Evolutionary conservation across 257 asterid species (phyloP), one percentile per base, ranked within the genome.

Genomic region (Penstemon barbatus): DNA sequence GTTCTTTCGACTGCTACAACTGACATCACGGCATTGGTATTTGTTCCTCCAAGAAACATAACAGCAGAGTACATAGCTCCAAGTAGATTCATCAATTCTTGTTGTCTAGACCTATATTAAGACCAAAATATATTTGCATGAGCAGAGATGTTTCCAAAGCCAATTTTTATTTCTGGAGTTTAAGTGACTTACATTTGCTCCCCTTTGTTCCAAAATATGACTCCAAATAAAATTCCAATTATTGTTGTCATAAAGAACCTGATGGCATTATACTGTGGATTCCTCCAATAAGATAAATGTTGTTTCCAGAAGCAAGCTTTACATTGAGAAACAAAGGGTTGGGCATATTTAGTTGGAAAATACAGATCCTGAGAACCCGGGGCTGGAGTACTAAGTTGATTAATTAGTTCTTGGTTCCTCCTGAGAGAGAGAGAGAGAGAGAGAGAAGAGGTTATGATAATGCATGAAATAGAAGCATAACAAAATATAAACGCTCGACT

Each of bases 251-350:
- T 73, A 57, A 79, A 76, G 80, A 89, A 83, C 73, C 96, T 80
- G 68, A 85, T 68, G 63, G 86, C 74, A 63, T 89, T 89, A 68
- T 87, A 89, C 71, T 73, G 82, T 56, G 96, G 92, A 70, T 89
- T 49, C 73, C 95, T 82, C 96, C 96, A 89, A 45, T 89, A 89
- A 40, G 96, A 89, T 61, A 85, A 77, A 66, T 78, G 60, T 33
- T 85, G 90, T 55, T 89, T 89, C 96, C 96, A 89, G 68, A 89
- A 85, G 84, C 96, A 87, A 76, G 96, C 95, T 71, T 69, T 82
- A 76, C 95, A 89, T 43, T 89, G 96, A 57, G 78, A 25, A 6
- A 67, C 1, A 67, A 89, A 82, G 3, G 95, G 57, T 73, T 87
- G 97, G 1, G 97, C 79, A 38, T 78, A 89, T 77, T 76, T 58